Evolutionary conservation across 192 early-diverging fungal species (phyloP).

Genomic region (Nowakowskiella sp.): DNA sequence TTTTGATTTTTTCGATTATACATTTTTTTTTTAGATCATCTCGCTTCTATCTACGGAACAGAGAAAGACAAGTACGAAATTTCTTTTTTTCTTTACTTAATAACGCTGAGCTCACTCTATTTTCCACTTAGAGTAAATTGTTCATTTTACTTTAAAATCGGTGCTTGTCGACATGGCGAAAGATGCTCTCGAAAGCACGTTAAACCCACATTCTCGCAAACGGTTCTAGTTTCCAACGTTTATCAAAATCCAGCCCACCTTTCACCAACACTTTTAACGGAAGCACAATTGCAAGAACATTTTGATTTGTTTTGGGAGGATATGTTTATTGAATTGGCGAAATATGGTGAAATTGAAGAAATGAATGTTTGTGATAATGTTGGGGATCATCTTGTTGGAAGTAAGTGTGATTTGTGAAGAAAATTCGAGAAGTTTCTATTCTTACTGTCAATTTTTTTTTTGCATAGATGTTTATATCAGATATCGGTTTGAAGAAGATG

Average conservation of each 20-base stretch:
- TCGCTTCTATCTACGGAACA: conserved; percentile 82
- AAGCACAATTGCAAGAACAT: conserved; percentile 69
- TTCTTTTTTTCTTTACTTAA: neutral
- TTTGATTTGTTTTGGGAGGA: conserved; percentile 98
- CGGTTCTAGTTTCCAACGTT: conserved; percentile 86
- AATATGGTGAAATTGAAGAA: conserved; percentile 94
- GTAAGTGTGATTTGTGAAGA: conserved; percentile 16
- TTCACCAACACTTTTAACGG: conserved; percentile 49
- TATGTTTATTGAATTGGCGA: conserved; percentile 88
- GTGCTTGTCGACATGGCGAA: conserved; percentile 96
- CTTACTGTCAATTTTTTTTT: conserved; percentile 13
- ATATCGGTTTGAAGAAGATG: conserved; percentile 86
- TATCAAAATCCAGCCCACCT: conserved; percentile 85
- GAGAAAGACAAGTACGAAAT: conserved; percentile 84
- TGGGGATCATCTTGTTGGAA: conserved; percentile 94
- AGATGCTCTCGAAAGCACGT: conserved; percentile 95
- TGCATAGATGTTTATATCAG: conserved; percentile 76
- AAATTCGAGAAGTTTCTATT: neutral
- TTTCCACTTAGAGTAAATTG: conserved; percentile 70
- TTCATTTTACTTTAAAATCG: conserved; percentile 99
- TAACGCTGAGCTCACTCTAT: neutral
- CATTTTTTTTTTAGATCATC: conserved; percentile 39
- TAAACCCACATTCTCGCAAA: conserved; percentile 93
- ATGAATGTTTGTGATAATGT: conserved; percentile 98
- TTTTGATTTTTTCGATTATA: too few species aligned